Evolutionary conservation across 1,284 basidiomycete species (phyloP), one percentile per base, ranked within the genome.

Genomic region (Xerocomus nothofagi): DNA sequence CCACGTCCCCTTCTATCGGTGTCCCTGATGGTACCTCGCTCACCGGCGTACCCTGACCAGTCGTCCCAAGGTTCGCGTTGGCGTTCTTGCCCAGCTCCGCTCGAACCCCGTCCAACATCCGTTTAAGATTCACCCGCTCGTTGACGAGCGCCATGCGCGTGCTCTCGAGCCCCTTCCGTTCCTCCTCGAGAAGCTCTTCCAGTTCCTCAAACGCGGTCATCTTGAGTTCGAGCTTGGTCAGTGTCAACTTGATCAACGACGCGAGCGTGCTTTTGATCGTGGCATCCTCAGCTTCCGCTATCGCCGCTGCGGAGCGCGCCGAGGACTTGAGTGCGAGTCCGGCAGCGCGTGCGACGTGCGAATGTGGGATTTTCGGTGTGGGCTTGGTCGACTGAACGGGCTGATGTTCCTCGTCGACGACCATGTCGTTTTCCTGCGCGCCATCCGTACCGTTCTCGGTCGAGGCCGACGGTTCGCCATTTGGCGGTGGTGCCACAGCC

Each of bases 161-260:
- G 52, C 80, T 82, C 72, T 93, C 91, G 34, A 93, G 68, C 30
- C 78, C 73, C 53, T 82, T 78, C 37, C 89, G 76, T 70, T 98
- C 94, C 50, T 91, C 86, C 67, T 97, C 94, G 37, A 98, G 74
- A 18, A 93, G 75, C 44, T 89, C 86, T 67, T 98, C 94, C 45
- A 98, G 76, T 65, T 91, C 85, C 67, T 96, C 93, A 63, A 97
- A 97, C 67, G 94, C 89, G 3, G 80, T 72, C 79, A 93, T 89
- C 77, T 98, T 97, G 54, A 95, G 75, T 67, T 98, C 94, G 42
- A 99, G 83, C 70, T 98, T 98, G 17, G 85, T 86, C 39, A 98
- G 77, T 50, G 96, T 97, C 26, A 96, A 81, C 62, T 93, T 89
- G 70, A 98, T 91, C 50, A 98, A 80, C 41, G 86, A 82, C 1